Conservation (phyloP, 768 basidiomycete genomes). For the Leccinum arenicola region DNA sequence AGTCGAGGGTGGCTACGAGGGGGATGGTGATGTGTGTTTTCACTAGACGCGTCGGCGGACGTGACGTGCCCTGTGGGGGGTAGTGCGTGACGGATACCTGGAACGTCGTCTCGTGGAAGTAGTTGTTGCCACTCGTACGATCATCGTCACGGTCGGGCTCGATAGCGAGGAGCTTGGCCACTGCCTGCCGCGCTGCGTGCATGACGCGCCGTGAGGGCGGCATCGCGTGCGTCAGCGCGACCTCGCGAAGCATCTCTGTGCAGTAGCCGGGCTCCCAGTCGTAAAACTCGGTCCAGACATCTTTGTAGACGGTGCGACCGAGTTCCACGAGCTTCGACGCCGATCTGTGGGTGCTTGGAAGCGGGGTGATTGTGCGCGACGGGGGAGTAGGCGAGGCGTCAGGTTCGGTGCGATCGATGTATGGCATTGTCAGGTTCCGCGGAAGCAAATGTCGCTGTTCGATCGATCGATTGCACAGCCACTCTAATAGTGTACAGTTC, state of each 20-base stretch:
- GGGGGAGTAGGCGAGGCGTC: conserved; percentile 7
- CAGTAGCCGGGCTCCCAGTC: conserved; percentile 39
- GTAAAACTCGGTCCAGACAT: conserved; percentile 47
- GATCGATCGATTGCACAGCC: background rate
- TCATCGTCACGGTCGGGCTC: background rate
- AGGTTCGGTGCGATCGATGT: conserved; percentile 27
- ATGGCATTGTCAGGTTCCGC: conserved; percentile 9
- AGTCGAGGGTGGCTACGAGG: conserved; percentile 1
- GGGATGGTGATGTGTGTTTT: background rate
- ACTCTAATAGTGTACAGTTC: background rate
- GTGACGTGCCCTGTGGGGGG: background rate
- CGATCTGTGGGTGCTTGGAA: background rate
- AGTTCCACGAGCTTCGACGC: conserved; percentile 17
- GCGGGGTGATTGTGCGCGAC: background rate
- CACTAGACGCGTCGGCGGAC: background rate
- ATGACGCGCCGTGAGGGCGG: background rate
- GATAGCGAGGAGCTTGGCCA: conserved; percentile 4
- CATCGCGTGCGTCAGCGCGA: background rate
- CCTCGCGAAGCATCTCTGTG: conserved; percentile 18
- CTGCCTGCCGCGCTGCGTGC: background rate
- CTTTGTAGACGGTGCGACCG: conserved; percentile 33
- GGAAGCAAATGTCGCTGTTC: conserved; percentile 1
- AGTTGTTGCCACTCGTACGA: background rate
- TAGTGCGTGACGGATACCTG: background rate
- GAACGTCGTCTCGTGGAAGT: background rate